Base-by-base conservation (phyloP, 768 basidiomycete genomes). In the Leccinum variicolor region DNA sequence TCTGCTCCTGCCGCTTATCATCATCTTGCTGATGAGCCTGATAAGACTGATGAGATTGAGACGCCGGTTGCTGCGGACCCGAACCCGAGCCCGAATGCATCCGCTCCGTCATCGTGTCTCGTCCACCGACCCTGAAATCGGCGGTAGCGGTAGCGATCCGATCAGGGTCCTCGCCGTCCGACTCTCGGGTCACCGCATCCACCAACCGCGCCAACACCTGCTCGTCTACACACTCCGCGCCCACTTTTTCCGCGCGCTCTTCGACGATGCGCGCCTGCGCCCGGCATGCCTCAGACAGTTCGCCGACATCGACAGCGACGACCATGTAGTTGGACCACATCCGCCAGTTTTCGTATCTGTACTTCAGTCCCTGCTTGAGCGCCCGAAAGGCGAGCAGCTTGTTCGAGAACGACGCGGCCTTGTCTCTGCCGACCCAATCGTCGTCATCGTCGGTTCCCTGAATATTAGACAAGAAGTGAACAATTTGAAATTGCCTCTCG, bases 251-350 rank as follows among this genome's bases (percentile, higher is more conserved):
- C 26, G 62, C 65, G 10, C 74, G 60, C 54, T 74, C 73, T 62
- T 95, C 92, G 36, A 98, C 83, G 56, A 98, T 79, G 3, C 94
- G 86, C 0, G 81, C 80, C 21, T 93, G 78, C 0, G 95, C 96
- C 39, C 92, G 86, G 57, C 85, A 87, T 1, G 93, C 87, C 68
- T 99, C 96, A 1, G 84, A 79, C 50, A 98, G 80, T 69, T 98
- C 94, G 7, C 95, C 96, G 19, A 98, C 90, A 63, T 98, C 94
- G 73, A 97, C 79, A 4, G 92, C 82, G 26, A 98, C 87, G 66
- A 97, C 78, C 88, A 92, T 94, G 77, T 94, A 98, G 77, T 99
- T 99, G 59, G 81, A 81, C 97, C 97, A 99, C 90, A 99, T 95
- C 19, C 93, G 84, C 95, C 96, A 98, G 67, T 94, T 95, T 26